Conservation (phyloP, 768 basidiomycete species). For the Amanita rimosa region DNA sequence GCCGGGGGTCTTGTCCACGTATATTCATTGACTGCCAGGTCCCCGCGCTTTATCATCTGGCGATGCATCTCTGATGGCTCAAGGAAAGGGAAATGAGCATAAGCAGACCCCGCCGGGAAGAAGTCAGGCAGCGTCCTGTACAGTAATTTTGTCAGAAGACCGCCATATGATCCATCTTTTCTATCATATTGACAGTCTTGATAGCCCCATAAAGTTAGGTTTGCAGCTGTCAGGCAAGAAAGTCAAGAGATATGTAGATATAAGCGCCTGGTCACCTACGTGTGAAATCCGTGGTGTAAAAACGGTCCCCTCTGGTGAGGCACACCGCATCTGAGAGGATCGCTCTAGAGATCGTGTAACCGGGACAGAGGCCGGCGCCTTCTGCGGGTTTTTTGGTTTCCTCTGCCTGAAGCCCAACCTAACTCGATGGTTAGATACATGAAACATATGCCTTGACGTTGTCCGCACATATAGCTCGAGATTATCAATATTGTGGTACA, state of each 20-base stretch:
- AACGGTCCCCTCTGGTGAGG: conserved; percentile 69
- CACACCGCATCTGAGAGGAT: conserved; percentile 73
- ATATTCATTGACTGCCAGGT: conserved; percentile 33
- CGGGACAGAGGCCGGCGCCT: conserved; percentile 72
- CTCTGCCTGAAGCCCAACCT: conserved; percentile 66
- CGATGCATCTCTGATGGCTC: conserved; percentile 40
- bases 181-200: conserved; percentile 54
- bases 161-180: conserved; percentile 64
- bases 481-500: conserved; percentile 68
- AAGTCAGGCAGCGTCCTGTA: conserved; percentile 61
- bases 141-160: conserved; percentile 62
- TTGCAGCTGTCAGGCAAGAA: conserved; percentile 36
- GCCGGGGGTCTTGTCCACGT: conserved; percentile 41
- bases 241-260: background rate
- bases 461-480: conserved; percentile 62
- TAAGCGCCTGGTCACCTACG: conserved; percentile 30
- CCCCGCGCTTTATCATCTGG: conserved; percentile 21
- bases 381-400: conserved; percentile 50
- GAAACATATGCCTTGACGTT: background rate
- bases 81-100: conserved; percentile 77
- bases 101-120: conserved; percentile 52
- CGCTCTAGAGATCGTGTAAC: conserved; percentile 77
- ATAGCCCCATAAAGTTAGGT: conserved; percentile 74
- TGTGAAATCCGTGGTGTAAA: conserved; percentile 67
- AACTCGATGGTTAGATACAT: background rate